These are phyloP conservation scores for Pseudofabraea citricarpa DNA, from an alignment of 2,329 filamentous ascomycete species.

Conservation along the genomic window DNA sequence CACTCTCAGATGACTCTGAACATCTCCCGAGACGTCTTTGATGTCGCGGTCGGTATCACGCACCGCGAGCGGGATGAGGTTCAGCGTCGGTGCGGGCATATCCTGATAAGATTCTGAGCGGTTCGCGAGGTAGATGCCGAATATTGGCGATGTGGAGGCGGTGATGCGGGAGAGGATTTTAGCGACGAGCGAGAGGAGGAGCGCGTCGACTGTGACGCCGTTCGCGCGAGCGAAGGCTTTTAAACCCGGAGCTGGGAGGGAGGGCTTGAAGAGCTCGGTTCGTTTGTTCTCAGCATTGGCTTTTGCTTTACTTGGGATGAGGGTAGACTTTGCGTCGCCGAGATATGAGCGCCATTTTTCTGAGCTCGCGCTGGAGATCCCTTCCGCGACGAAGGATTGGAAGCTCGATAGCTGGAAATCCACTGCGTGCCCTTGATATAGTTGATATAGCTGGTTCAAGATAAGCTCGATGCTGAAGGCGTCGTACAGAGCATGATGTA, in stretches of 20 bases:
- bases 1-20: conserved; percentile 63
- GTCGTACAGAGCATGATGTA: conserved; percentile 89
- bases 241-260: conserved; percentile 39
- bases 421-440: conserved; percentile 29
- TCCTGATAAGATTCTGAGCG: conserved; percentile 51
- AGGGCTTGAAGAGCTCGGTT: conserved; percentile 40
- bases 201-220: conserved; percentile 64
- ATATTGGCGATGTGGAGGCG: conserved; percentile 42
- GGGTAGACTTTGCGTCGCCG: conserved; percentile 3
- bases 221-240: conserved; percentile 37
- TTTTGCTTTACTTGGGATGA: conserved; percentile 32
- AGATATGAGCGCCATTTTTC: conserved; percentile 41
- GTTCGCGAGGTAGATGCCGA: conserved; percentile 84
- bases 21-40: conserved; percentile 46
- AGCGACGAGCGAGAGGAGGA: conserved; percentile 71
- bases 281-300: conserved; percentile 10
- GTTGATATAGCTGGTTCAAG: conserved; percentile 44
- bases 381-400: conserved; percentile 32
- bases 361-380: conserved; percentile 30
- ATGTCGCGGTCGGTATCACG: conserved; percentile 31
- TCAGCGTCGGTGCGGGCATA: conserved; percentile 66
- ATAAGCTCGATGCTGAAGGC: conserved; percentile 70
- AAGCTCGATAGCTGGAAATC: conserved; percentile 8
- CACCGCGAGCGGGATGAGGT: conserved; percentile 69
- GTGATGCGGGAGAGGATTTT: conserved; percentile 27